phyloP scores from a whole-genome alignment of 345 rosid species.

The Microthlaspi erraticum region DNA sequence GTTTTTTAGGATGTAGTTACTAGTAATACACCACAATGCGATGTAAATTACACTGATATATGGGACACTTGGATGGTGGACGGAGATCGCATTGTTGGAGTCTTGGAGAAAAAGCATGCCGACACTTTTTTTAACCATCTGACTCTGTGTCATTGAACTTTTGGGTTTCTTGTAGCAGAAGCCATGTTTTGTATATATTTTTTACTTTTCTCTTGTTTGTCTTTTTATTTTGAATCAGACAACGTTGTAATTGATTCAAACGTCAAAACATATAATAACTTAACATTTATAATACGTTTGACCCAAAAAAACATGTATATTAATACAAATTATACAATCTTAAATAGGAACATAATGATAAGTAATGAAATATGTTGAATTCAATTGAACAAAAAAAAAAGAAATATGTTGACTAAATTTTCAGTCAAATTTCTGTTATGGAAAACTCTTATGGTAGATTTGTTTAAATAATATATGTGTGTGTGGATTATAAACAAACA shows the following conservation, averaged over 20 bases:
- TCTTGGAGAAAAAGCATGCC: conserved; percentile 46
- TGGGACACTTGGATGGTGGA: too few relatives aligned
- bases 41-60: too few relatives aligned
- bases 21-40: too few relatives aligned
- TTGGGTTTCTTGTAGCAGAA: conserved; percentile 27
- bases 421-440: not conserved
- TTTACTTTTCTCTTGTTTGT: conserved; percentile 3
- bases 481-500: not conserved
- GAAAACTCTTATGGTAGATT: not conserved
- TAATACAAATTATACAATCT: too few relatives aligned
- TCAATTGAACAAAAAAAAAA: not conserved
- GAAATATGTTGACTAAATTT: not conserved
- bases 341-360: conserved; percentile 4
- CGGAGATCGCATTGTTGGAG: conserved; percentile 71
- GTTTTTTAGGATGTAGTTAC: too few relatives aligned
- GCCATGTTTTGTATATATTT: conserved; percentile 9
- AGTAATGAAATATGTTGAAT: not conserved
- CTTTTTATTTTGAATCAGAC: not conserved
- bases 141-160: not conserved
- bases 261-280: too few relatives aligned
- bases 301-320: too few relatives aligned
- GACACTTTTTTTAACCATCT: conserved; percentile 52
- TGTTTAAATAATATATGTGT: not conserved
- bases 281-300: too few relatives aligned
- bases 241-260: conserved; percentile 18